Conservation (phyloP, 2,329 filamentous ascomycete genomes). For the Chrysoporthe deuterocubensis region DNA sequence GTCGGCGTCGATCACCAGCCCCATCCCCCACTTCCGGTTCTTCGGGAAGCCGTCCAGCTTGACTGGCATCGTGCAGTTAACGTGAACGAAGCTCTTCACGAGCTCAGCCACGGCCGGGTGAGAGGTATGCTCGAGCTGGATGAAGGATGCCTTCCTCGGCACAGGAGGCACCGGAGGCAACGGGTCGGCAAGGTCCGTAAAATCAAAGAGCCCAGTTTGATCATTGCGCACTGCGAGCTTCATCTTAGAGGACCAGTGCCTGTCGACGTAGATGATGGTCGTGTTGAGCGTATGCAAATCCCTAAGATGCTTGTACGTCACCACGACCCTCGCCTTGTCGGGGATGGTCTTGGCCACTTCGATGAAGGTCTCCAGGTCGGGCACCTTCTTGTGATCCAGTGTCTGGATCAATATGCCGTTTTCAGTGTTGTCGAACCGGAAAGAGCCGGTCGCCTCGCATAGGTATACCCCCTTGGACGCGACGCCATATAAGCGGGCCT, state of each 20-base stretch:
- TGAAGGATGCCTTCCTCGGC: conserved; percentile 83
- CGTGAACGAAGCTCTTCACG: conserved; percentile 91
- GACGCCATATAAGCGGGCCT: conserved; percentile 93
- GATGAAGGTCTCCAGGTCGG: conserved; percentile 85
- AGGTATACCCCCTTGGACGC: conserved; percentile 91
- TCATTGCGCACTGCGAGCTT: conserved; percentile 91
- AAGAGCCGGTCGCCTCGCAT: conserved; percentile 87
- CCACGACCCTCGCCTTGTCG: conserved; percentile 80
- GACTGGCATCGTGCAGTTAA: conserved; percentile 89
- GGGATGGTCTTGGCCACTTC: conserved; percentile 89
- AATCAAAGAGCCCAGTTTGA: conserved; percentile 51
- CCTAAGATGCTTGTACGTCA: conserved; percentile 89
- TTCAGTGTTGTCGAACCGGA: conserved; percentile 71
- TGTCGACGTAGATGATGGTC: conserved; percentile 87
- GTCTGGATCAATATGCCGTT: conserved; percentile 94
- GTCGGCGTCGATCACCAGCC: conserved; percentile 94
- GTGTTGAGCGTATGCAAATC: conserved; percentile 96
- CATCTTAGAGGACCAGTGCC: conserved; percentile 97
- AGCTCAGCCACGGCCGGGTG: conserved; percentile 91
- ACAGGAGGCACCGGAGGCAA: conserved; percentile 74
- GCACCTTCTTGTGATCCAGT: conserved; percentile 88
- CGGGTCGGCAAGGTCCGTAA: conserved; percentile 80
- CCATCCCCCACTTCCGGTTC: conserved; percentile 92
- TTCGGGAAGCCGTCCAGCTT: conserved; percentile 98
- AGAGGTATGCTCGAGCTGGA: conserved; percentile 85